These are phyloP conservation scores for Bipolaris zeicola DNA, from an alignment of 2,329 filamentous ascomycete genomes.

Conservation along the genomic window DNA sequence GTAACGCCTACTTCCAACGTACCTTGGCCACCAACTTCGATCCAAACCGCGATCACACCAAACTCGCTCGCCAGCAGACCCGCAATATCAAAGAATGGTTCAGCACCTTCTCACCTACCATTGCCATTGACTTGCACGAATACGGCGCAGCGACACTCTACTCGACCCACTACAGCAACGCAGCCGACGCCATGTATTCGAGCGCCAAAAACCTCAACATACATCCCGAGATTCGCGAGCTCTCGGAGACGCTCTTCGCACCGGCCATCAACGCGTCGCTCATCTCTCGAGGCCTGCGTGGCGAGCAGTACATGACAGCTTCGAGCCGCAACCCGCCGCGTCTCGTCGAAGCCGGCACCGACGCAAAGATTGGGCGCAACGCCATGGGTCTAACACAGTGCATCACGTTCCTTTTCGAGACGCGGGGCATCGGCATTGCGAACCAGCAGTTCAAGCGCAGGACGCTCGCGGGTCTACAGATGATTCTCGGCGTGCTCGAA, in stretches of 20 bases:
- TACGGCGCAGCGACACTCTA: conserved; percentile 37
- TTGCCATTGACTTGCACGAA: conserved; percentile 48
- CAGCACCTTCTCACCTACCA: conserved; percentile 39
- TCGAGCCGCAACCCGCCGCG: conserved; percentile 28
- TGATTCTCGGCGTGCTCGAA: conserved; percentile 44
- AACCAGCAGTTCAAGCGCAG: conserved; percentile 44
- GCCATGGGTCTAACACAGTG: conserved; percentile 46
- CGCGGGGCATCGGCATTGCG: conserved; percentile 45
- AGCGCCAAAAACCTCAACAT: conserved; percentile 49
- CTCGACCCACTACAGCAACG: conserved; percentile 39
- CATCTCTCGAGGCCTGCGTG: conserved; percentile 33
- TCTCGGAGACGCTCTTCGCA: conserved; percentile 44
- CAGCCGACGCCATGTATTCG: conserved; percentile 42
- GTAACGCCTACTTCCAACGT: conserved; percentile 46
- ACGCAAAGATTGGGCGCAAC: conserved; percentile 47
- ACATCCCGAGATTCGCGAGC: conserved; percentile 38
- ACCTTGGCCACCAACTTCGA: conserved; percentile 46
- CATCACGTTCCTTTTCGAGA: conserved; percentile 45
- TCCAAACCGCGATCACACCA: conserved; percentile 47
- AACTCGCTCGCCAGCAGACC: conserved; percentile 44
- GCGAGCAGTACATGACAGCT: conserved; percentile 45
- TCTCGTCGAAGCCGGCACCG: conserved; percentile 43
- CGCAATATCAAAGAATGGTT: conserved; percentile 44
- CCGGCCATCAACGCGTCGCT: conserved; percentile 40
- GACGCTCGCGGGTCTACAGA: conserved; percentile 39